Evolutionary conservation across 352 stramenopile genomes (phyloP), one percentile per base, ranked within the genome.

Genomic region (Phytophthora palmivora): DNA sequence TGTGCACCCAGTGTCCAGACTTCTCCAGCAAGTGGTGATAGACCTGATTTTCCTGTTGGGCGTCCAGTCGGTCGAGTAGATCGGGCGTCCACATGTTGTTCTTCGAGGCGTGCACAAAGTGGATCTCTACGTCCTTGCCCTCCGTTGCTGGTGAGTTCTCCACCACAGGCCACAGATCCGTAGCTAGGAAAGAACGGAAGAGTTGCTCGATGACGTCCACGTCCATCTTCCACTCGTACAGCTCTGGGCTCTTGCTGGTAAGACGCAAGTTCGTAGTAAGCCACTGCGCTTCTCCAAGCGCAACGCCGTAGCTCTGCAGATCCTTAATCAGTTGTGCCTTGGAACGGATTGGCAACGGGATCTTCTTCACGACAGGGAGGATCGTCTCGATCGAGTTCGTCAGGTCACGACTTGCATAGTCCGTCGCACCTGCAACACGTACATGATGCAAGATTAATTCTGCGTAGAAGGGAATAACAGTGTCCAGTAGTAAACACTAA

Each of bases 201-300:
- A 94, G 75, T 62, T 86, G 46, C 44, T 92, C 83, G 57, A 94
- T 78, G 19, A 92, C 82, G 16, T 76, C 66, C 1, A 92, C 71
- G 57, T 92, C 67, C 83, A 92, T 92, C 62, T 92, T 94, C 85
- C 85, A 94, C 43, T 78, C 76, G 67, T 91, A 92, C 16, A 82
- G 56, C 50, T 92, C 85, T 0, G 78, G 75, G 15, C 73, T 72
- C 42, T 70, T 68, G 32, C 57, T 75, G 19, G 59, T 77, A 6
- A 87, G 48, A 26, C 80, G 82, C 24, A 94, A 58, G 41, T 94
- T 94, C 7, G 83, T 94, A 10, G 85, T 92, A 30, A 94, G 82
- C 85, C 85, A 94, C 57, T 94, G 79, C 3, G 84, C 84, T 54
- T 92, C 81, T 38, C 84, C 81, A 0, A 88, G 66, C 3, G 69